These are phyloP conservation scores for Coprinopsis cinerea DNA, from an alignment of 768 basidiomycete species.

Conservation along the genomic window DNA sequence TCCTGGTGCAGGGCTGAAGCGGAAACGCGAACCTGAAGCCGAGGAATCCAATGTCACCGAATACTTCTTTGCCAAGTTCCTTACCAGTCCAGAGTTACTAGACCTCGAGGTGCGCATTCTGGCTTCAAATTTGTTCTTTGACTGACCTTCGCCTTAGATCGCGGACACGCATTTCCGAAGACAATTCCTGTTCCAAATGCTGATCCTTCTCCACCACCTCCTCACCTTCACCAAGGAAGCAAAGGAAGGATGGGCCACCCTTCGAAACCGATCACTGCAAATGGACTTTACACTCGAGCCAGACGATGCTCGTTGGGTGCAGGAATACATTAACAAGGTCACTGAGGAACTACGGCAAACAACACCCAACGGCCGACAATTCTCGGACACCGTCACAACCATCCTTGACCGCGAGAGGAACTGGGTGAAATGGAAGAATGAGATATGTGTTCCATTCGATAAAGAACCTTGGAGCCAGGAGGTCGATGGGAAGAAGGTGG, in stretches of 20 bases:
- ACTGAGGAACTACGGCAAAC: constrained; percentile 65
- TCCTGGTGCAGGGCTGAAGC: constrained; percentile 42
- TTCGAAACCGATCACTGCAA: constrained; percentile 73
- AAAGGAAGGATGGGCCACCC: constrained; percentile 54
- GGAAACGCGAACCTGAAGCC: constrained; percentile 59
- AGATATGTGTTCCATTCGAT: constrained; percentile 74
- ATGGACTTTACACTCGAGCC: constrained; percentile 76
- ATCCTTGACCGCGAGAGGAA: constrained; percentile 82
- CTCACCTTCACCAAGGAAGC: constrained; percentile 65
- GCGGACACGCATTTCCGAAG: constrained; percentile 91
- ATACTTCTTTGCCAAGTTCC: constrained; percentile 92
- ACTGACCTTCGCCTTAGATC: constrained; percentile 42
- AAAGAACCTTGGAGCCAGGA: constrained; percentile 56
- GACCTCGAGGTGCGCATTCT: constrained; percentile 68
- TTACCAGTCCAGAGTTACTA: constrained; percentile 81
- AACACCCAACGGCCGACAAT: constrained; percentile 68
- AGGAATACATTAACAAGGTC: constrained; percentile 57
- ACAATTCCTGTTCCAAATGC: constrained; percentile 82
- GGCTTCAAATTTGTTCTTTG: constrained; percentile 1
- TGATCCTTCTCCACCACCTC: constrained; percentile 73
- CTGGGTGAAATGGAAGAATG: constrained; percentile 89
- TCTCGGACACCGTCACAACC: constrained; percentile 64
- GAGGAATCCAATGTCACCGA: constrained; percentile 54
- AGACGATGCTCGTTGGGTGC: constrained; percentile 68
- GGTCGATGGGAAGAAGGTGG: constrained; percentile 42